Base-by-base conservation (phyloP, 2,329 filamentous ascomycete species). In the Alternaria longipes region DNA sequence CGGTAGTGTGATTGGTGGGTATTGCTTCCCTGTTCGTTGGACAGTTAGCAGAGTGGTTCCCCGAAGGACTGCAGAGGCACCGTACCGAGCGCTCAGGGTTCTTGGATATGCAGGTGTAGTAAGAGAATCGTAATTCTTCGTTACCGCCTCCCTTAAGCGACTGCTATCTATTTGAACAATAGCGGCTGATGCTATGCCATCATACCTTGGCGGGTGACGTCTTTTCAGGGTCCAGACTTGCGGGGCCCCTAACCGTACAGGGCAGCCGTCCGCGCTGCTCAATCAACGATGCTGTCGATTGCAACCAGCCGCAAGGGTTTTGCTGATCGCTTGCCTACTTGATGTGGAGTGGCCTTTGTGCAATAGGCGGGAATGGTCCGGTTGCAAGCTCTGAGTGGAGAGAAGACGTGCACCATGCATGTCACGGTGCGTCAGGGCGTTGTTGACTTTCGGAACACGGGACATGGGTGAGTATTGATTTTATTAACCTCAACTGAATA, bases 161-260 rank as follows among this genome's bases (percentile, higher is more conserved):
- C 16, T 60, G 44, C 36, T 20, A 38, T 40, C 34, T 60, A 57
- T 54, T 61, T 63, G 57, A 51, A 57, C 41, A 24, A 57, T 20
- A 46, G 42, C 49, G 50, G 57, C 40, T 47, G 44, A 47, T 58
- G 49, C 44, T 64, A 62, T 64, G 61, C 54, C 54, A 53, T 52
- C 61, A 64, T 64, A 61, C 34, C 61, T 64, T 64, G 61, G 61
- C 61, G 41, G 44, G 56, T 64, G 61, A 64, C 61, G 61, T 64
- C 55, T 61, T 53, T 49, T 49, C 58, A 64, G 61, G 61, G 61
- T 64, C 61, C 58, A 63, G 56, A 56, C 53, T 63, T 63, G 60
- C 42, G 47, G 60, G 57, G 53, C 60, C 26, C 30, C 61, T 61
- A 64, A 36, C 61, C 47, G 45, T 45, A 58, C 46, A 20, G 6